A percentile compares a stretch with the other conserved stretches of the same genome.
phyloP scores from a whole-genome alignment of 2,329 filamentous ascomycete species.

The Mariannaea elegans region DNA sequence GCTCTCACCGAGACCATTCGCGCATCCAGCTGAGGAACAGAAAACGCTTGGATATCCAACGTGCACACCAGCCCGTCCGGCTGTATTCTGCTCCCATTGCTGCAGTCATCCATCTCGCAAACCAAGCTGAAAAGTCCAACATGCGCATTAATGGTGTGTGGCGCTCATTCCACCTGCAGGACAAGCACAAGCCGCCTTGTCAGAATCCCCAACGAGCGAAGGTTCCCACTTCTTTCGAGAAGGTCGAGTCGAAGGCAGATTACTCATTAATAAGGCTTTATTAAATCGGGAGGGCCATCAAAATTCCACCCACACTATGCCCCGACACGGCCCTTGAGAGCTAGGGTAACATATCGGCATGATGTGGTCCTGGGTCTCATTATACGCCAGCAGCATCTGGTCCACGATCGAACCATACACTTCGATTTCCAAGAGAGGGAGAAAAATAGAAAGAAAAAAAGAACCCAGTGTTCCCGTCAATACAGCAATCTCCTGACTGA shows the following conservation, averaged over 20 bases:
- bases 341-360: constrained; percentile 17
- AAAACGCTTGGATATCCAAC: constrained; percentile 12
- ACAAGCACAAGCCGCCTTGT: constrained; percentile 17
- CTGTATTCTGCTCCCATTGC: too few species aligned
- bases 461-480: not conserved
- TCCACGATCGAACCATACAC: constrained; percentile 24
- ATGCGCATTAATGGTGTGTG: too few species aligned
- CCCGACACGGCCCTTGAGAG: too few species aligned
- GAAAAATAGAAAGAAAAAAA: constrained; percentile 1
- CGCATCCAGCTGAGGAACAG: not conserved
- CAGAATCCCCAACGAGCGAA: not conserved
- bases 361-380: constrained; percentile 23
- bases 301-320: too few species aligned
- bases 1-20: constrained; percentile 4
- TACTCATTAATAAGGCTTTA: constrained; percentile 2
- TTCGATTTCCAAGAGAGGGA: not conserved
- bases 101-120: too few species aligned
- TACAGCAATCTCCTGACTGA: not conserved
- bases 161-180: constrained; percentile 7
- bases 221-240: constrained; percentile 37
- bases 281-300: too few species aligned
- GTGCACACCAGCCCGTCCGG: not conserved
- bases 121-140: too few species aligned
- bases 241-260: constrained; percentile 28
- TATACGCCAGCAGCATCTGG: constrained; percentile 3